Percentiles rank a stretch among this genome's conserved stretches.
phyloP scores from a whole-genome alignment of 371 early-diverging fungal species.

The Haplosporangium sp. region DNA sequence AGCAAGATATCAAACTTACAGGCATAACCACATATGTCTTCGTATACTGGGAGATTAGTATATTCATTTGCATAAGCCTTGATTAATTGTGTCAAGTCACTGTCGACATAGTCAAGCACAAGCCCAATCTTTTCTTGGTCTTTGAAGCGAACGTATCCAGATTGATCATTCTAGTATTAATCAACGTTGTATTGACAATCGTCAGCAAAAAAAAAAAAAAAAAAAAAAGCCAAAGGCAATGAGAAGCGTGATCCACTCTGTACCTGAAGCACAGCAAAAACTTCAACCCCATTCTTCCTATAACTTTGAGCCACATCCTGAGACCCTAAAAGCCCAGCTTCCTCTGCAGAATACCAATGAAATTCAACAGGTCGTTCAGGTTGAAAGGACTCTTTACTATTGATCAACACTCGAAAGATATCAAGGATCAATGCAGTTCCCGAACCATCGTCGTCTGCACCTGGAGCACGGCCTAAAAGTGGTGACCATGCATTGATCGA shows the following conservation, averaged over 20 bases:
- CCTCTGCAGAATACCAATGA: constrained; percentile 95
- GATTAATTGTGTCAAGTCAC: constrained; percentile 75
- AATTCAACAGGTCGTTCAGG: constrained; percentile 92
- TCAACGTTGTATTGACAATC: no score
- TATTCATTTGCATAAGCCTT: constrained; percentile 55
- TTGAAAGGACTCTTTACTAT: constrained; percentile 73
- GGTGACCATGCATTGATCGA: constrained; percentile 91
- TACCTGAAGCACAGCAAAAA: constrained; percentile 83
- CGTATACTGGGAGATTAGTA: constrained; percentile 64
- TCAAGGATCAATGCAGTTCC: constrained; percentile 92
- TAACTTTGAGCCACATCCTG: constrained; percentile 86
- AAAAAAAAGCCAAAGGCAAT: no score
- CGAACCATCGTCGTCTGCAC: constrained; percentile 89
- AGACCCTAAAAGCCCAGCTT: constrained; percentile 91
- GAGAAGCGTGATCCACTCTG: no score
- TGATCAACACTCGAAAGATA: constrained; percentile 81
- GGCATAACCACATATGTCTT: constrained; percentile 81
- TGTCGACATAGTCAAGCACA: constrained; percentile 86
- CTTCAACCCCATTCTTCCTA: constrained; percentile 62
- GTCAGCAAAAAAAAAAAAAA: no score
- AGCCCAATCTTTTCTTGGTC: constrained; percentile 81
- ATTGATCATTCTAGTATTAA: constrained; percentile 72
- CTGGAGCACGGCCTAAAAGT: constrained; percentile 68
- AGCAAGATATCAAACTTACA: constrained; percentile 38
- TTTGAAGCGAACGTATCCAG: constrained; percentile 80